phyloP scores from a whole-genome alignment of 768 basidiomycete species.

The Phanerochaete carnosa region DNA sequence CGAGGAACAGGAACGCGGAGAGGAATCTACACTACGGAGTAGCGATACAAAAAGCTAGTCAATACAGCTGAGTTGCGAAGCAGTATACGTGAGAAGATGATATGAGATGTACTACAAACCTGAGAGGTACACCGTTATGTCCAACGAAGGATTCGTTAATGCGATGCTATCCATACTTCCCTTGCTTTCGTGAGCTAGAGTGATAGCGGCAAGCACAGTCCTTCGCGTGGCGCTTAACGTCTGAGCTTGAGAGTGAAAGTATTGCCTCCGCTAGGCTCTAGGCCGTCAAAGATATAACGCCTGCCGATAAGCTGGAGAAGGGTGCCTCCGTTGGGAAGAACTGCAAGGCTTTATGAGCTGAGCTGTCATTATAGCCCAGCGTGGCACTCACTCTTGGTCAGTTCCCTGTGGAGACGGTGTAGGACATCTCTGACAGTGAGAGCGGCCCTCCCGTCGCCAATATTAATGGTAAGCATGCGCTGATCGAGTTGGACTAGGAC shows the following conservation, averaged over 20 bases:
- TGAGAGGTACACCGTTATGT: neutral
- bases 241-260: neutral
- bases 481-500: constrained; percentile 6
- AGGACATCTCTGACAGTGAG: constrained; percentile 16
- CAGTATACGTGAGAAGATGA: neutral
- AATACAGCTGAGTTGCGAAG: neutral
- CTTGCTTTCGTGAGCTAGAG: neutral
- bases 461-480: constrained; percentile 3
- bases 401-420: constrained; percentile 1
- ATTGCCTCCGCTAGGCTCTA: neutral
- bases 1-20: neutral
- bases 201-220: neutral
- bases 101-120: neutral
- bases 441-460: neutral
- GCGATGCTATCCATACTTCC: neutral
- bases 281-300: neutral
- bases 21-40: neutral
- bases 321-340: neutral
- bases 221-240: neutral
- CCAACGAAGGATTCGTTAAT: neutral
- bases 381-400: neutral
- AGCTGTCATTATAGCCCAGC: neutral
- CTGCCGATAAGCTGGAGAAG: neutral
- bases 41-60: neutral
- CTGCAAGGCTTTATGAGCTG: neutral